Evolutionary conservation across 345 rosid species (phyloP).

Genomic region (Eucalyptus pauciflora): DNA sequence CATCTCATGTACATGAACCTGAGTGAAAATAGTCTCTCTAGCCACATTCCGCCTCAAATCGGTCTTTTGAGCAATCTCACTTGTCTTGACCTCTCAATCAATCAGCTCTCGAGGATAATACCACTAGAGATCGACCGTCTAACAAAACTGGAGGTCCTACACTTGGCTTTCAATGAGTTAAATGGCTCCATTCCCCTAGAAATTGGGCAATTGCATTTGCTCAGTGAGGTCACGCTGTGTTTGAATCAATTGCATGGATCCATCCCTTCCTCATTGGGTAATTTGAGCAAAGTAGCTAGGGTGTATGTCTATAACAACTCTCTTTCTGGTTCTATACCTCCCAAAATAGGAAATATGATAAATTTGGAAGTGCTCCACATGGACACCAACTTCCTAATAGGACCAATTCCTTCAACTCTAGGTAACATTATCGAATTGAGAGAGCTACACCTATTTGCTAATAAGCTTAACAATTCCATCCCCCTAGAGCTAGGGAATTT

Average conservation of each 20-base stretch:
- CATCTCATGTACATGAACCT: conserved; percentile 7
- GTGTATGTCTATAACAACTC: too few species aligned
- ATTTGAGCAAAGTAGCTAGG: background rate
- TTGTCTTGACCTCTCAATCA: background rate
- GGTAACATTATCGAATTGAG: background rate
- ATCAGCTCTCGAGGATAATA: background rate
- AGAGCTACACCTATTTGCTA: background rate
- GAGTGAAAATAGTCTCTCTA: background rate
- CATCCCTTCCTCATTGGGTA: background rate
- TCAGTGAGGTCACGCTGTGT: background rate
- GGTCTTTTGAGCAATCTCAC: background rate
- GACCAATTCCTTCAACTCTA: conserved; percentile 4
- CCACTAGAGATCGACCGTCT: background rate
- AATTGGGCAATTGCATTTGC: conserved; percentile 2
- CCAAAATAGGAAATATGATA: conserved; percentile 5
- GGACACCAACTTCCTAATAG: background rate
- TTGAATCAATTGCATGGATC: too few species aligned
- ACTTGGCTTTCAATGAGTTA: too few species aligned
- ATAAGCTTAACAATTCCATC: background rate
- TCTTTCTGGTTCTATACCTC: background rate
- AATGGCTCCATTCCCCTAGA: background rate
- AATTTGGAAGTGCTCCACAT: background rate
- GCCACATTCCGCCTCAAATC: conserved; percentile 8
- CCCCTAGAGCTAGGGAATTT: background rate
- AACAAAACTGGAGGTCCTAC: background rate